phyloP scores from a whole-genome alignment of 208 protist genomes.

The Crithidia mellificae region DNA sequence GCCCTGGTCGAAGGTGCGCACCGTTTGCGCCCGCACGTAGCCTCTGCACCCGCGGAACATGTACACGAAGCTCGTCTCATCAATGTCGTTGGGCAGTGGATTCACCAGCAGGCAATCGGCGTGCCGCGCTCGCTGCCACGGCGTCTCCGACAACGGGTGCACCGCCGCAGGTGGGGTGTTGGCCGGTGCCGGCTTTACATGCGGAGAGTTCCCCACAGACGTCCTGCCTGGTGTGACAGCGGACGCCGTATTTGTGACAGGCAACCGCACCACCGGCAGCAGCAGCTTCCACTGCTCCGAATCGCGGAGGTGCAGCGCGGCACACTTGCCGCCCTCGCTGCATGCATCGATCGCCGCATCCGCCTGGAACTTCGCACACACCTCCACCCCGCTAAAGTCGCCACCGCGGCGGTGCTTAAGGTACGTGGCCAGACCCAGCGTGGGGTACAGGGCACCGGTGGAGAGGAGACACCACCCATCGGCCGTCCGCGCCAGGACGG shows the following conservation, averaged over 20 bases:
- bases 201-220: conserved; percentile 1
- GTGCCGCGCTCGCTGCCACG: conserved; percentile 21
- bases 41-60: conserved; percentile 35
- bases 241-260: no score
- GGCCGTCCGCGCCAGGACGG: conserved; percentile 18
- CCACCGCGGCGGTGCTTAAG: conserved; percentile 18
- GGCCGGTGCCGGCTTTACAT: background rate
- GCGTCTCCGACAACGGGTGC: conserved; percentile 6
- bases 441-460: conserved; percentile 32
- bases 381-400: conserved; percentile 24
- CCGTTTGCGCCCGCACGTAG: conserved; percentile 34
- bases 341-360: conserved; percentile 16
- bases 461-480: conserved; percentile 32
- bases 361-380: conserved; percentile 20
- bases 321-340: conserved; percentile 23
- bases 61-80: conserved; percentile 32
- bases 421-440: conserved; percentile 26
- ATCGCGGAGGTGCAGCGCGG: conserved; percentile 21
- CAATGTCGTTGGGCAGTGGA: conserved; percentile 26
- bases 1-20: conserved; percentile 21
- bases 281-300: conserved; percentile 34
- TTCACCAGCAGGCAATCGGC: conserved; percentile 20
- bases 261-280: conserved; percentile 27
- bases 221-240: background rate
- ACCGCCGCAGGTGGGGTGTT: background rate